These are phyloP conservation scores for Leccinellum luteum DNA, from an alignment of 768 basidiomycete genomes.

Conservation along the genomic window DNA sequence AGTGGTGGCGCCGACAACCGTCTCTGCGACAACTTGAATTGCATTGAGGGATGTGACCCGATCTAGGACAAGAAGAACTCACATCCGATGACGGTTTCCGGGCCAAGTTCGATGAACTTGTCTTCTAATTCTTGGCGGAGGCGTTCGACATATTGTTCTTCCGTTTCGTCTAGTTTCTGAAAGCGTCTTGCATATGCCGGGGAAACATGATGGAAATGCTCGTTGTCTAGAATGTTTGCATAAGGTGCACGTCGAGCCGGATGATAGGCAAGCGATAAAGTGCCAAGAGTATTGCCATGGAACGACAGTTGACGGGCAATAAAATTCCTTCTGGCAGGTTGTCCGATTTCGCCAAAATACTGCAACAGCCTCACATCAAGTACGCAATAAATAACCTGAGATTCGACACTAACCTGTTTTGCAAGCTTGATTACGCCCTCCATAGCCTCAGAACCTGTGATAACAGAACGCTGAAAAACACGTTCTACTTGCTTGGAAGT, in stretches of 20 bases:
- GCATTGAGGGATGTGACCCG: neutral
- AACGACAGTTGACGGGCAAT: constrained; percentile 78
- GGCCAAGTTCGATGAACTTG: constrained; percentile 80
- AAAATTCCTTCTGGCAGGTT: constrained; percentile 70
- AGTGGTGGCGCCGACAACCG: constrained; percentile 83
- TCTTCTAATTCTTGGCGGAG: constrained; percentile 79
- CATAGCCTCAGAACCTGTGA: constrained; percentile 82
- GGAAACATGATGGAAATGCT: constrained; percentile 80
- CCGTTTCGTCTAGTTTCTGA: constrained; percentile 63
- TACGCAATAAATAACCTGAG: neutral
- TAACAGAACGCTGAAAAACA: neutral
- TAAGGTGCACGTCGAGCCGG: constrained; percentile 69
- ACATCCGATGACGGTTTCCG: constrained; percentile 83
- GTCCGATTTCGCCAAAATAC: constrained; percentile 71
- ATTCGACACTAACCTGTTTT: constrained; percentile 53
- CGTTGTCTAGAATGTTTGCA: constrained; percentile 56
- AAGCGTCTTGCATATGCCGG: constrained; percentile 87
- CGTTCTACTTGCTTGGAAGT: neutral
- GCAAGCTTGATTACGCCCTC: constrained; percentile 82
- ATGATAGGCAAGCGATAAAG: constrained; percentile 66
- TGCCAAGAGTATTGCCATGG: constrained; percentile 81
- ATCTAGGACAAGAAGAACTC: constrained; percentile 26
- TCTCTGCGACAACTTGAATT: constrained; percentile 70
- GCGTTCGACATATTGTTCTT: constrained; percentile 76
- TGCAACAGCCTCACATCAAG: constrained; percentile 28